A percentile compares a stretch with the other conserved stretches of the same genome.
Evolutionary conservation across 1,284 basidiomycete species (phyloP).

Genomic region (Inonotus obliquus): DNA sequence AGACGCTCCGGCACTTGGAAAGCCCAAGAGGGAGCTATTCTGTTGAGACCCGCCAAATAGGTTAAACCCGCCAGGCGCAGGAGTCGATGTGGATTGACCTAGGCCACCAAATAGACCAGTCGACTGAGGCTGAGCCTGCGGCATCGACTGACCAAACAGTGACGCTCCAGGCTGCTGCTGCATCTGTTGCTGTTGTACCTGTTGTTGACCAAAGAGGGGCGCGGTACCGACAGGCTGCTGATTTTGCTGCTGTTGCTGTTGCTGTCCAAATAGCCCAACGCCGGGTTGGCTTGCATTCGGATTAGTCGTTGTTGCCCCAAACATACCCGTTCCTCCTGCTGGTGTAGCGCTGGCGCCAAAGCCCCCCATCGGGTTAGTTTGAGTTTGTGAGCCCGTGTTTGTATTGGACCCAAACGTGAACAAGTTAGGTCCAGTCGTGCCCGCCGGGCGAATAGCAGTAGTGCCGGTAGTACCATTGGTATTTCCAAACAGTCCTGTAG

Average conservation of each 20-base stretch:
- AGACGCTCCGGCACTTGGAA: conserved; percentile 26
- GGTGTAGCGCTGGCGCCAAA: neutral
- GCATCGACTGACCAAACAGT: conserved; percentile 30
- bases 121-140: conserved; percentile 28
- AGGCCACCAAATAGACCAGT: conserved; percentile 33
- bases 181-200: conserved; percentile 22
- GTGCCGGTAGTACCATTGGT: conserved; percentile 6
- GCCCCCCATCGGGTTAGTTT: neutral
- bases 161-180: conserved; percentile 27
- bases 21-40: conserved; percentile 29
- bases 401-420: conserved; percentile 5
- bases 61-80: conserved; percentile 23
- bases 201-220: conserved; percentile 29
- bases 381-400: neutral
- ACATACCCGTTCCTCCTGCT: conserved; percentile 12
- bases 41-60: conserved; percentile 23
- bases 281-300: conserved; percentile 24
- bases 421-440: conserved; percentile 18
- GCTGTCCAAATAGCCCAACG: conserved; percentile 27
- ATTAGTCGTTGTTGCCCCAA: conserved; percentile 16
- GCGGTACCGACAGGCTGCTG: conserved; percentile 23
- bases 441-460: conserved; percentile 25
- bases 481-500: conserved; percentile 15
- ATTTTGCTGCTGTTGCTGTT: conserved; percentile 15
- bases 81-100: conserved; percentile 23